Evolutionary conservation across 805 yeast genomes (phyloP).

Genomic region (Metahyphopichia silvanorum): DNA sequence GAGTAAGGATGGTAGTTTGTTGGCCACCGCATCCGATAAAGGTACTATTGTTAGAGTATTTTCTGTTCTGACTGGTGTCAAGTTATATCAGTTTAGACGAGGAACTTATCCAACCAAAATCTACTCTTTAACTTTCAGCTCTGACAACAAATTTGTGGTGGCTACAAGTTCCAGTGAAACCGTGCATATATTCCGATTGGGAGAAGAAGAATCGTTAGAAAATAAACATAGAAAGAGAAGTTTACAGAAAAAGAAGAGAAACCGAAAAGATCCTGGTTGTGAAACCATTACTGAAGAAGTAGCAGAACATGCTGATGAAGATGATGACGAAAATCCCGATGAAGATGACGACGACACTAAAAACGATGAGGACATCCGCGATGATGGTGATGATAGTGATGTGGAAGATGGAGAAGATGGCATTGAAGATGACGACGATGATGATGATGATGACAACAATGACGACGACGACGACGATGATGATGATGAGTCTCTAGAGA

Average conservation of each 20-base stretch:
- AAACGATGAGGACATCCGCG: conserved; percentile 19
- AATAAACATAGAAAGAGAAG: conserved; percentile 32
- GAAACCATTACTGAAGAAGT: conserved; percentile 28
- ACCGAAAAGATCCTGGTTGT: conserved; percentile 10
- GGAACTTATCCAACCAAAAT: conserved; percentile 85
- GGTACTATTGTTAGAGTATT: conserved; percentile 90
- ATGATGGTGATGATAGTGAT: conserved; percentile 17
- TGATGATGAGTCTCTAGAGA: conserved; percentile 17
- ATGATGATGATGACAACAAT: conserved; percentile 26
- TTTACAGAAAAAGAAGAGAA: conserved; percentile 8
- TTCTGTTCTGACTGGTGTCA: conserved; percentile 58
- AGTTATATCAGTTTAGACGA: conserved; percentile 71
- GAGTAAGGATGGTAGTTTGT: conserved; percentile 69
- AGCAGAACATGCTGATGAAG: conserved; percentile 7
- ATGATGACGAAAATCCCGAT: conserved; percentile 8
- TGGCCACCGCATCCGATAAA: conserved; percentile 86
- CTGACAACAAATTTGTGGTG: conserved; percentile 65
- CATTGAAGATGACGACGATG: conserved; percentile 25
- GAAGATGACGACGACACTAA: conserved; percentile 14
- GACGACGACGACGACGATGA: conserved; percentile 21
- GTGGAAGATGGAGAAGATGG: conserved; percentile 11
- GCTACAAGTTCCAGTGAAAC: conserved; percentile 90
- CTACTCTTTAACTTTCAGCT: conserved; percentile 71
- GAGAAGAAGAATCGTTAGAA: conserved; percentile 44
- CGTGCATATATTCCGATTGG: conserved; percentile 83